Evolutionary conservation across 106 monocot species (phyloP).

Genomic region (Ottelia alismoides): DNA sequence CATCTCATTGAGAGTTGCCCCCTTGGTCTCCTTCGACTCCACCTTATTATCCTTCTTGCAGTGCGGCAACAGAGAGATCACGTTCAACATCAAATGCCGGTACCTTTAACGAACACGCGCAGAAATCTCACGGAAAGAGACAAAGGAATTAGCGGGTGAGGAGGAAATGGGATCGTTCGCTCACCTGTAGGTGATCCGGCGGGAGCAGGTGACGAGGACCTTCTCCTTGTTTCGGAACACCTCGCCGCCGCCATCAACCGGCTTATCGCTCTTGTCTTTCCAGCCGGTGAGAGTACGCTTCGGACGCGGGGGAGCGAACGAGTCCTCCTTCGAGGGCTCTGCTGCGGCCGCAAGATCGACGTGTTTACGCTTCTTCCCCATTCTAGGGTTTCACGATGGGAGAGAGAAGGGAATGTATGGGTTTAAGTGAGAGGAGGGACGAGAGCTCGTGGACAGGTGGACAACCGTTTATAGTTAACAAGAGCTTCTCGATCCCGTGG

Average conservation of each 20-base stretch:
- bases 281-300: conserved; percentile 59
- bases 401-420: no score
- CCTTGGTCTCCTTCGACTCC: conserved; percentile 83
- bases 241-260: conserved; percentile 8
- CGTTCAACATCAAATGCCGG: conserved; percentile 83
- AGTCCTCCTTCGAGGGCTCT: conserved; percentile 26
- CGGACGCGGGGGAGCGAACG: conserved; percentile 23
- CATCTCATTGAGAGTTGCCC: conserved; percentile 73
- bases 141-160: no score
- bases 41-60: conserved; percentile 93
- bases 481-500: no score
- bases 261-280: conserved; percentile 29
- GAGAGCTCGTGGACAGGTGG: no score
- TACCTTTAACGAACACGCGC: no score
- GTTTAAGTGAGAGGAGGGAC: no score
- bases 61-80: conserved; percentile 80
- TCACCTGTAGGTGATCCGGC: conserved; percentile 76
- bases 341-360: conserved; percentile 6
- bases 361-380: conserved; percentile 86
- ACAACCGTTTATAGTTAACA: no score
- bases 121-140: no score
- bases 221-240: conserved; percentile 91
- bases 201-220: conserved; percentile 81
- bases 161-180: no score
- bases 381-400: no score